A percentile compares a stretch with the other conserved stretches of the same genome.
Conservation (phyloP, 1,139 yeast species). For the Candida sanyaensis region DNA sequence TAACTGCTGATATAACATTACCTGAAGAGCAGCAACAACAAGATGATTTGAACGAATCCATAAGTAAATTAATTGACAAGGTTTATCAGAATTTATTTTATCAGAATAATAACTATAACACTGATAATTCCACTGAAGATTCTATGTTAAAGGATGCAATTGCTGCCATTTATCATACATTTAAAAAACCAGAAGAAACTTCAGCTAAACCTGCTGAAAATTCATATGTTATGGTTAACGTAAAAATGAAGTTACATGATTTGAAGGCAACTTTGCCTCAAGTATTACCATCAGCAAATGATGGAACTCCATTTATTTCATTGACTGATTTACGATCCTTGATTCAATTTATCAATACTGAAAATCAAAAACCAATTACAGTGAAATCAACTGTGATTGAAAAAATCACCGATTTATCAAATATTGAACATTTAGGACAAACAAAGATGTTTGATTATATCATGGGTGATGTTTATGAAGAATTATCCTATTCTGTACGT, state of each 20-base stretch:
- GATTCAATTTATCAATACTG: slow-evolving; percentile 57
- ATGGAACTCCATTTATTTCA: slow-evolving; percentile 51
- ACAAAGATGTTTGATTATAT: slow-evolving; percentile 54
- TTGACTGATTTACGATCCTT: slow-evolving; percentile 62
- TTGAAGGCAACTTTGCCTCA: slow-evolving; percentile 60
- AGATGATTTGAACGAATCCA: slow-evolving; percentile 20
- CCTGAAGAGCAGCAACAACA: slow-evolving; percentile 49
- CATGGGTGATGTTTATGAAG: slow-evolving; percentile 61
- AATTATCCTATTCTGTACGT: slow-evolving; percentile 53
- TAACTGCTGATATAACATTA: slow-evolving; percentile 68
- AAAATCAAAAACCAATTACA: slow-evolving; percentile 33
- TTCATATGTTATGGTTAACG: slow-evolving; percentile 63
- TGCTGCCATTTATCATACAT: slow-evolving; percentile 47
- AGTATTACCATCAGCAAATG: slow-evolving; percentile 51
- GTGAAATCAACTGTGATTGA: slow-evolving; percentile 63
- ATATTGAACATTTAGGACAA: slow-evolving; percentile 48
- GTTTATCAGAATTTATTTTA: slow-evolving; percentile 29
- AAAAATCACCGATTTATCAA: slow-evolving; percentile 53
- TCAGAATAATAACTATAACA: slow-evolving; percentile 6
- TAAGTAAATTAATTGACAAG: slow-evolving; percentile 28
- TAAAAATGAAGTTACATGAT: slow-evolving; percentile 62
- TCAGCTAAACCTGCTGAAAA: neutral
- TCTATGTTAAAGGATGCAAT: slow-evolving; percentile 43
- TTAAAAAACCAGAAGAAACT: slow-evolving; percentile 20
- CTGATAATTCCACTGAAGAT: slow-evolving; percentile 20